Base-by-base conservation (phyloP, 345 rosid species). In the Pistacia atlantica region DNA sequence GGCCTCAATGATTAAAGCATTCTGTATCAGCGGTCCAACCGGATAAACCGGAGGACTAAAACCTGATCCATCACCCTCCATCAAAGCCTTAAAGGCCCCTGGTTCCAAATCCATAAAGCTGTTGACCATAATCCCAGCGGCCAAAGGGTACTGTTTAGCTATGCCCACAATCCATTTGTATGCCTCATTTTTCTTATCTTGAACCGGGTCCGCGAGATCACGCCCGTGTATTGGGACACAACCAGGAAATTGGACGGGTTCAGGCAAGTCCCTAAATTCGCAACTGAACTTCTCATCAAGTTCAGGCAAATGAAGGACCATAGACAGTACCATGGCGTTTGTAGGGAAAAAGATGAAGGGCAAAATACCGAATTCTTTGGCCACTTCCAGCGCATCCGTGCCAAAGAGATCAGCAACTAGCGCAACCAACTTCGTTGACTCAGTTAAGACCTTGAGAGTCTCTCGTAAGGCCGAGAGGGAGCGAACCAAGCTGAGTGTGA, bases 101-200 rank as follows among this genome's bases (percentile, higher is more conserved):
- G 63, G 38, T 73, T 85, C 88, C 37, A 85, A 48, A 33, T 73
- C 84, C 16, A 9, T 31, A 31, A 82, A 85, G 31, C 82, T 75
- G 9, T 80, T 80, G 4, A 82, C 82, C 28, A 85, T 17, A 33
- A 85, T 65, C 55, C 88, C 86, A 56, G 67, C 77, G 6, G 86
- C 88, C 48, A 38, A 59, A 1, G 31, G 52, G 31, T 51, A 72
- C 17, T 13, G 18, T 31, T 64, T 78, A 16, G 71, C 71, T 10
- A 25, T 17, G 16, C 77, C 54, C 55, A 85, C 54, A 38, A 54
- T 0, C 73, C 51, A 31, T 56, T 71, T 69, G 37, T 85, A 83
- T 2, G 78, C 72, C 10, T 80, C 77, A 31, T 58, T 54, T 11
- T 81, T 67, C 28, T 70, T 61, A 18, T 78, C 75, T 52, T 78